Evolutionary conservation across 1,139 yeast genomes (phyloP).

Genomic region (Torulaspora globosa): DNA sequence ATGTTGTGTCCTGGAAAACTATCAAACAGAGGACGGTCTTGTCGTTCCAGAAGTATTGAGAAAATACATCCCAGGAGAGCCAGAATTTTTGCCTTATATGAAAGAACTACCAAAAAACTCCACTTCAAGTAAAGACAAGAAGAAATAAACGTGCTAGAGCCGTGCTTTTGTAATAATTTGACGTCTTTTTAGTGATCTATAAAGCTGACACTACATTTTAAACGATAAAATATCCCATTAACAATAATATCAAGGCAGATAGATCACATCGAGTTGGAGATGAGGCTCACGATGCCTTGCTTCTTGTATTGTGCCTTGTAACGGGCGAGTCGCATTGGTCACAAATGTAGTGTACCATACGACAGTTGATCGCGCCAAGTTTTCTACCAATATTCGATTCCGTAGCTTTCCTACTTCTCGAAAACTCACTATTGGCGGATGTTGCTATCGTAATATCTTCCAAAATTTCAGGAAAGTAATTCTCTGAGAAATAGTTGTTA

Average conservation of each 20-base stretch:
- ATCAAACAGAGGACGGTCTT: constrained; percentile 94
- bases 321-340: constrained; percentile 2
- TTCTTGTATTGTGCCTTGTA: background rate
- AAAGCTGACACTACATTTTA: constrained; percentile 6
- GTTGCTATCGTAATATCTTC: constrained; percentile 8
- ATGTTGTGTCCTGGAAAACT: constrained; percentile 95
- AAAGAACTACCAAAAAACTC: constrained; percentile 94
- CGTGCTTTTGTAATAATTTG: constrained; percentile 1
- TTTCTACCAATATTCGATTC: constrained; percentile 24
- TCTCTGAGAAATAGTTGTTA: constrained; percentile 24
- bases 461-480: constrained; percentile 20
- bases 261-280: no score
- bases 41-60: constrained; percentile 92
- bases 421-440: constrained; percentile 10
- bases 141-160: constrained; percentile 12
- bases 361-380: constrained; percentile 12
- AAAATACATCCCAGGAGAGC: constrained; percentile 96
- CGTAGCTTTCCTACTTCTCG: constrained; percentile 21
- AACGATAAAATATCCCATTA: background rate
- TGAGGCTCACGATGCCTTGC: background rate
- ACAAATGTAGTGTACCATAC: constrained; percentile 5
- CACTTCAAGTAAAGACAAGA: constrained; percentile 69
- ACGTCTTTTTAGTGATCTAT: constrained; percentile 5
- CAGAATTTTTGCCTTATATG: constrained; percentile 86
- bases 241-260: background rate